Evolutionary conservation across 306 rosid species (phyloP), one percentile per base, ranked within the genome.

Genomic region (Mucuna pruriens): DNA sequence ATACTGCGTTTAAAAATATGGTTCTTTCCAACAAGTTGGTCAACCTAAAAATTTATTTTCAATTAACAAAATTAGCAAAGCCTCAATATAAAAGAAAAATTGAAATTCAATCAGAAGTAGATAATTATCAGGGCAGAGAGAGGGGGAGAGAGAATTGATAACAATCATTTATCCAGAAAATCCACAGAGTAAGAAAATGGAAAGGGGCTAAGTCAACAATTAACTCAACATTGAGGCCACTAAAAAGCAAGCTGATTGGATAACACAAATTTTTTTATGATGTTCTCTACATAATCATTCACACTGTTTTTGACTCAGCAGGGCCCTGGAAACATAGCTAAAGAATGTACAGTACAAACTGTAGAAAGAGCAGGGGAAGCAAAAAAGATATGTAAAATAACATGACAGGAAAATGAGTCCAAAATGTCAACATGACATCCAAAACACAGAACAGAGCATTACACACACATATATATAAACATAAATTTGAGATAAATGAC

Each of bases 1-100:
- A 87, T 78, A 75, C 92, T 88, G 69, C 88, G 87, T 33, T 92
- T 92, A 65, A 90, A 87, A 60, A 90, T 83, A 77, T 92, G 97
- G 77, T 92, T 82, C 82, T 57, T 89, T 75, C 93, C 93, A 26
- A 82, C 73, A 64, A 87, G 75, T 69, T 74, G 80, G 46, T 92
- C 91, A 52, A 88, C 89, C 97, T 92, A 82, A 76, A 29, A 46
- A 19, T 26, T 63, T 44, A 8, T 36, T 76, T 55, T 29, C 0
- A 29, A 34, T 17, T 6, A 22, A 55, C 12, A 49, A 15, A 20
- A 58, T 86, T 63, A 73, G 69, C 73, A 40, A 68, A 49, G 64
- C 75, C 26, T 26, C 64, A 71, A 83, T 3, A 72, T 39, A 31
- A 69, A 17, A 20, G 26, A 11, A 63, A 33, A 33, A 51, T 15